Conservation (phyloP, 495 filamentous ascomycete species). For the Friedmanniomyces simplex region DNA sequence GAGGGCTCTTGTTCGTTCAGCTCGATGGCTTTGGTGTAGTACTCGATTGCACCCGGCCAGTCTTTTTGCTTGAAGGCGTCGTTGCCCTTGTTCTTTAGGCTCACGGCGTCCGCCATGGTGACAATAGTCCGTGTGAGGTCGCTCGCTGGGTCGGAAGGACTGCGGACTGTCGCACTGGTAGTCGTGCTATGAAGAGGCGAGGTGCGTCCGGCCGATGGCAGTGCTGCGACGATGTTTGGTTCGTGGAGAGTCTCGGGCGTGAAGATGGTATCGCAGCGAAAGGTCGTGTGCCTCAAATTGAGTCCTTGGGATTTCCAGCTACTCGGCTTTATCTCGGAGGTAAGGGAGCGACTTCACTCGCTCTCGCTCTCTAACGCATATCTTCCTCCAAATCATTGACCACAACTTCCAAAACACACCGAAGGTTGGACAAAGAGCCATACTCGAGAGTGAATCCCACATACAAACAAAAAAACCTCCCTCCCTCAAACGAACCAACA, state of each 20-base stretch:
- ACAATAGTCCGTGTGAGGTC: neutral
- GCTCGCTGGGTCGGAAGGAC: neutral
- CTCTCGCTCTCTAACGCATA: no score
- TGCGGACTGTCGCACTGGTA: neutral
- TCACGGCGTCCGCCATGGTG: slow-evolving; percentile 55
- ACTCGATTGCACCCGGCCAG: slow-evolving; percentile 74
- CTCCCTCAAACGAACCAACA: slow-evolving; percentile 34
- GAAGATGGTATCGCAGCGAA: neutral
- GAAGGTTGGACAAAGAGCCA: no score
- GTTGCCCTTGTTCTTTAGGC: slow-evolving; percentile 88
- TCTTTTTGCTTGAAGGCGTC: slow-evolving; percentile 80
- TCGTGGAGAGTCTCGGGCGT: neutral
- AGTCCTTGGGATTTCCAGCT: neutral
- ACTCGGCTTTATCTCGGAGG: neutral
- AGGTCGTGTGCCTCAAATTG: neutral
- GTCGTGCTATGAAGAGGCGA: no score
- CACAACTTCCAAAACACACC: no score
- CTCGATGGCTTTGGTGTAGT: slow-evolving; percentile 85
- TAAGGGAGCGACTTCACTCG: neutral
- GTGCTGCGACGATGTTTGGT: no score
- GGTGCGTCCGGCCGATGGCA: no score
- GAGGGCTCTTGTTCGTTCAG: slow-evolving; percentile 72
- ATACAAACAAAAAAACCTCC: neutral
- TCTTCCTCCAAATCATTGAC: no score
- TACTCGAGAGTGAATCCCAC: no score